Evolutionary conservation across 164 flowering plant species (phyloP), one percentile per base, ranked within the genome.

Genomic region (Cinnamomum micranthum): DNA sequence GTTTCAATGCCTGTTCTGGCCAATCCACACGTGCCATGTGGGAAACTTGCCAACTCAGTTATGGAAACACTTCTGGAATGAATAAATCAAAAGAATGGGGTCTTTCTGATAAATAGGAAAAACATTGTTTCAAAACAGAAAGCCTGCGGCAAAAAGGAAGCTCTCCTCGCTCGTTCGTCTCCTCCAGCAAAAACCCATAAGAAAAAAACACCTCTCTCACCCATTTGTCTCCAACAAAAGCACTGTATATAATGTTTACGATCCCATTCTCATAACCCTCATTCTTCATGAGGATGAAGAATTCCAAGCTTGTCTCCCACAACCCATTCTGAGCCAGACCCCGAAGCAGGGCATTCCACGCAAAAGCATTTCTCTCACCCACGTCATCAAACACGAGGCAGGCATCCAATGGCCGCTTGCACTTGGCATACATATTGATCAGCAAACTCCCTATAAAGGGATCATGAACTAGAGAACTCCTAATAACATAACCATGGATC

Each of bases 281-380:
- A 33, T 50, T 73, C 83, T 85, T 89, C 55, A 81, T 81, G 24
- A 75, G 69, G 0, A 74, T 64, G 73, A 85, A 89, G 41, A 86
- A 70, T 27, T 83, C 84, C 81, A 89, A 80, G 72, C 89, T 81
- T 33, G 74, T 65, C 65, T 79, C 80, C 89, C 87, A 87, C 63
- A 81, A 35, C 14, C 88, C 88, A 76, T 86, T 86, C 65, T 84
- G 83, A 52, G 78, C 79, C 70, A 87, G 86, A 22, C 89, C 88
- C 12, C 81, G 66, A 64, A 91, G 86, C 88, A 89, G 79, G n/a
- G 85, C 84, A 83, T 89, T 89, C 92, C 93, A 88, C 7, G 69
- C 66, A 13, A 83, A 88, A 59, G 75, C 72, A 73, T 80, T 86
- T 65, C 73, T 87, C 75, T 85, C 81, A 52, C 73, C 82, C 72